Conservation (phyloP, 805 yeast species). For the Candida pseudofarinosa region DNA sequence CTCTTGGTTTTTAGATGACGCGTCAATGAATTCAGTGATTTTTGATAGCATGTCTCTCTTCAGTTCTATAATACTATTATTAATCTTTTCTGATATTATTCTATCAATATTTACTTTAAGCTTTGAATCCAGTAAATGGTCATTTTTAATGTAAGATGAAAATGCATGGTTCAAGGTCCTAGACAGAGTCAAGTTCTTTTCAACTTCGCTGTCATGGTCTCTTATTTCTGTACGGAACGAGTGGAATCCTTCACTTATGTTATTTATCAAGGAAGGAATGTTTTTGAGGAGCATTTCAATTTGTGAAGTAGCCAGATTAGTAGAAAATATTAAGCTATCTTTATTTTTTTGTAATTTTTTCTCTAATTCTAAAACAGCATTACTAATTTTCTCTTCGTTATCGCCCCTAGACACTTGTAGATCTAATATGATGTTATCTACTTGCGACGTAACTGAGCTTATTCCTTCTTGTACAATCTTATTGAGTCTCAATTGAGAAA, state of each 20-base stretch:
- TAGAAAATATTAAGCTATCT: neutral
- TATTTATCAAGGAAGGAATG: constrained; percentile 2
- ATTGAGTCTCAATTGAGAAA: constrained; percentile 6
- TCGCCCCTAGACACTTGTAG: neutral
- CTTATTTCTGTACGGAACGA: neutral
- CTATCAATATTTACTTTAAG: constrained; percentile 1
- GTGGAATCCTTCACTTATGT: neutral
- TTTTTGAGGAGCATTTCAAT: constrained; percentile 1
- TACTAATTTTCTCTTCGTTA: neutral
- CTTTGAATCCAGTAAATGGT: constrained; percentile 8
- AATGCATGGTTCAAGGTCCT: constrained; percentile 11
- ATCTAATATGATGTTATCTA: constrained; percentile 4
- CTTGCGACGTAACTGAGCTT: constrained; percentile 2
- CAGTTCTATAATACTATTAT: constrained; percentile 2
- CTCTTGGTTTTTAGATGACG: constrained; percentile 5
- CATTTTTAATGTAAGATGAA: constrained; percentile 12
- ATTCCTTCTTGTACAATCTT: constrained; percentile 5
- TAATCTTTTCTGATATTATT: constrained; percentile 4
- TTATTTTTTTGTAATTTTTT: constrained; percentile 1
- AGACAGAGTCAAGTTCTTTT: constrained; percentile 8
- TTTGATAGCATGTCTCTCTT: constrained; percentile 1
- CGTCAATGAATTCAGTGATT: constrained; percentile 4
- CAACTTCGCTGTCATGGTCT: constrained; percentile 1
- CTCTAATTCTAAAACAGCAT: neutral
- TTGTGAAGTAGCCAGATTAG: neutral